Evolutionary conservation across 1,284 basidiomycete species (phyloP), one percentile per base, ranked within the genome.

Genomic region (Cryptococcus sp.): DNA sequence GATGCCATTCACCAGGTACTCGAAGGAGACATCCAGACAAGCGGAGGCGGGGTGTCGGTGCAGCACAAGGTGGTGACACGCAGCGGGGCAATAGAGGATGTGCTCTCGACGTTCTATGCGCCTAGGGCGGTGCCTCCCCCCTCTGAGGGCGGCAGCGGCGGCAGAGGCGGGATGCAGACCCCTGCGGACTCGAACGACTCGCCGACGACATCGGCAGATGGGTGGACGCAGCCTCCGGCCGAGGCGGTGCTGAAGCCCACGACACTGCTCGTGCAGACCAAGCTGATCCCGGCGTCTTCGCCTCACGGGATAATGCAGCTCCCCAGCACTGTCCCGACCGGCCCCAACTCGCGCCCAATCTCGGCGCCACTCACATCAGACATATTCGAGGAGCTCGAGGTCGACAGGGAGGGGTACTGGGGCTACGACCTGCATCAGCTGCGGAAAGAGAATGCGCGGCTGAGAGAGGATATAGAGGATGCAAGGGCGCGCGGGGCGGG

Each of bases 361-460:
- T 35, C 57, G 40, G 1, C 75, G 68, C 57, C 63, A 37, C 77
- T 80, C 43, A 28, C 57, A 40, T 1, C 76, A 68, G 84, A 87
- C 62, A 75, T 91, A 9, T 91, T 91, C 64, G 84, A 84, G 46
- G 88, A 89, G 72, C 81, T 92, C 20, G 85, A 87, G 46, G 80
- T 82, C 0, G 73, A 77, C 8, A 78, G 86, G 12, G 84, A 81
- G 20, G 86, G 86, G 39, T 89, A 87, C 62, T 95, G 92, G 91
- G 91, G 93, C 76, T 94, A 91, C 69, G 91, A 93, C 77, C 80
- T 95, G 38, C 88, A 92, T 76, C 88, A 92, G 77, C 80, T 93
- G 64, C 82, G 85, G 70, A 85, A 85, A 66, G 80, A 82, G 52
- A 94, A 95, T 70, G 80, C 84, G 71, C 78, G 85, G 62, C 67